Conservation (phyloP, 2,329 filamentous ascomycete species). For the Penicillium sumatraense region DNA sequence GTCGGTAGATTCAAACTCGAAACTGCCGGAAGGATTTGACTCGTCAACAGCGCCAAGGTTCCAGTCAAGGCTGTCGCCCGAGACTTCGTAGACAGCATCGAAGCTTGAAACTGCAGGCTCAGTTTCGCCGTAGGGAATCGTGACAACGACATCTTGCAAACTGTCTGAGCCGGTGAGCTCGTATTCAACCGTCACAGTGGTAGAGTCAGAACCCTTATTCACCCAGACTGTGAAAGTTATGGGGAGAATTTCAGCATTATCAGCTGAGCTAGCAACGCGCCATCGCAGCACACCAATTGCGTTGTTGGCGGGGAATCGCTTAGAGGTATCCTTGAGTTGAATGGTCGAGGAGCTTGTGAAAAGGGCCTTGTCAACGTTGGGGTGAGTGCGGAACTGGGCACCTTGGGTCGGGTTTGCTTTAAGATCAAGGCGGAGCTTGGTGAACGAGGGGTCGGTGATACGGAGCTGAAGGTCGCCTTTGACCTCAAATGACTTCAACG, state of each 20-base stretch:
- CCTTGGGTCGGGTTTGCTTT: constrained; percentile 76
- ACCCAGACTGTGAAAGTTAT: constrained; percentile 99
- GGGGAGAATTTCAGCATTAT: constrained; percentile 79
- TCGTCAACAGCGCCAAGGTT: constrained; percentile 84
- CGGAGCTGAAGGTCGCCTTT: constrained; percentile 91
- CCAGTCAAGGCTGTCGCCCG: constrained; percentile 93
- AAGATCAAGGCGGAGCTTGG: constrained; percentile 87
- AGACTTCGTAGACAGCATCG: constrained; percentile 91
- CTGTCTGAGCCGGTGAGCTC: constrained; percentile 81
- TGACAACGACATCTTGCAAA: constrained; percentile 82
- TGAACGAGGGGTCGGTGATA: constrained; percentile 84
- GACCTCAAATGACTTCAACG: constrained; percentile 82
- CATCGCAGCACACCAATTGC: constrained; percentile 91
- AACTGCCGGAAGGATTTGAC: constrained; percentile 80
- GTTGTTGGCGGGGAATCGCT: constrained; percentile 94
- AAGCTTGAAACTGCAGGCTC: constrained; percentile 92
- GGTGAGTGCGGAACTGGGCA: constrained; percentile 92
- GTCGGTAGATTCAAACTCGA: constrained; percentile 93
- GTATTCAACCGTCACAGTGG: constrained; percentile 92
- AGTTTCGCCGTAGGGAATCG: constrained; percentile 81
- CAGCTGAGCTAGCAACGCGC: constrained; percentile 77
- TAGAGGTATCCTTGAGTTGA: constrained; percentile 84
- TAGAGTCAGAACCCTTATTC: constrained; percentile 81
- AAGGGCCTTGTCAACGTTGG: constrained; percentile 87
- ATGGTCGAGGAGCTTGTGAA: constrained; percentile 85